A percentile compares a stretch with the other conserved stretches of the same genome.
phyloP scores from a whole-genome alignment of 2,329 filamentous ascomycete species.

The Sporothrix phasma region DNA sequence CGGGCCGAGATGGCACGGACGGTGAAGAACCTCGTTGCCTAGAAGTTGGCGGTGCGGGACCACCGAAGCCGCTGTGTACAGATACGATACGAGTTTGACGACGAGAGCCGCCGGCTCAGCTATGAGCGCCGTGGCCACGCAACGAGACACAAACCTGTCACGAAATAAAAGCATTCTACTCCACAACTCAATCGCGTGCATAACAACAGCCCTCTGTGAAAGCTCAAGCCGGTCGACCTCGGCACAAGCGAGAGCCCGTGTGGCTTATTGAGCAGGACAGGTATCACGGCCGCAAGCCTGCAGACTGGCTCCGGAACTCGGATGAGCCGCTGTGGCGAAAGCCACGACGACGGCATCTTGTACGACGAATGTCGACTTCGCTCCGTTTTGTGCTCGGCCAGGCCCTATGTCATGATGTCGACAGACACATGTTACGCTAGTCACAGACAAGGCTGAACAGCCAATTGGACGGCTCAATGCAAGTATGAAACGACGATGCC shows the following conservation, averaged over 20 bases:
- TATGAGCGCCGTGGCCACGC: background rate
- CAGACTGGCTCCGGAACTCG: background rate
- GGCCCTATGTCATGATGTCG: background rate
- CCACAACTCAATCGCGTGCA: background rate
- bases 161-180: slow-evolving; percentile 2
- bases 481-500: background rate
- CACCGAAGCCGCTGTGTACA: background rate
- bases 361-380: background rate
- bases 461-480: background rate
- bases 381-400: background rate
- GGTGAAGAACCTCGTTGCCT: slow-evolving; percentile 41
- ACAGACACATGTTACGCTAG: background rate
- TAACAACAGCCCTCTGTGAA: background rate
- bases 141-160: background rate
- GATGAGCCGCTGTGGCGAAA: background rate
- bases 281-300: background rate
- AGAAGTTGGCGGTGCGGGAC: background rate
- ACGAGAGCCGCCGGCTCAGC: background rate
- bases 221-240: background rate
- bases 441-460: background rate
- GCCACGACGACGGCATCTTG: background rate
- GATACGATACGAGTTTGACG: background rate
- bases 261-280: background rate
- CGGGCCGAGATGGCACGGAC: slow-evolving; percentile 49
- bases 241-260: background rate